Percentiles rank a stretch among this genome's conserved stretches.
phyloP scores from a whole-genome alignment of 1,284 basidiomycete species.

The Ceratobasidium sp. region DNA sequence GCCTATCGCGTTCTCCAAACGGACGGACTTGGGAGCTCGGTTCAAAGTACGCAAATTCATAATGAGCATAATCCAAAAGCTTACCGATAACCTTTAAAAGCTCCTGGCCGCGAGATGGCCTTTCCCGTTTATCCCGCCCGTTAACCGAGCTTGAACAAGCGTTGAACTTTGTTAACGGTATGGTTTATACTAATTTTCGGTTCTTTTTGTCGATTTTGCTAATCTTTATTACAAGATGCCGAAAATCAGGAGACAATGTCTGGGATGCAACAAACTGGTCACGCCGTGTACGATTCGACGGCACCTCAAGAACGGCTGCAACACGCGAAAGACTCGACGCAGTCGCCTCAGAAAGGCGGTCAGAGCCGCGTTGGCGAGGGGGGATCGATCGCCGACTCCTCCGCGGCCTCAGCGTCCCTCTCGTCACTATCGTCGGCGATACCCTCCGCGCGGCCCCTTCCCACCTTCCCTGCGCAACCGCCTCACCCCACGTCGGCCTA shows the following conservation, averaged over 20 bases:
- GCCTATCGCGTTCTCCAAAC: too few relatives aligned
- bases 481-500: neutral
- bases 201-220: too few relatives aligned
- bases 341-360: neutral
- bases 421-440: slow-evolving; percentile 9
- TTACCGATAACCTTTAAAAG: too few relatives aligned
- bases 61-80: too few relatives aligned
- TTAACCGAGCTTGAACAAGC: too few relatives aligned
- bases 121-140: too few relatives aligned
- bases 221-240: too few relatives aligned
- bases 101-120: too few relatives aligned
- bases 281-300: slow-evolving; percentile 1
- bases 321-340: slow-evolving; percentile 4
- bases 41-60: too few relatives aligned
- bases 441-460: slow-evolving; percentile 1
- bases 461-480: neutral
- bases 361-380: slow-evolving; percentile 6
- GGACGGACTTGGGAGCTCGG: too few relatives aligned
- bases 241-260: neutral
- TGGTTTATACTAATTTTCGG: too few relatives aligned
- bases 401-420: neutral
- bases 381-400: neutral
- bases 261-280: neutral
- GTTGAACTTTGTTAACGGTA: too few relatives aligned
- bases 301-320: slow-evolving; percentile 26